Evolutionary conservation across 1,284 basidiomycete species (phyloP).

Genomic region (Coriolopsis trogii): DNA sequence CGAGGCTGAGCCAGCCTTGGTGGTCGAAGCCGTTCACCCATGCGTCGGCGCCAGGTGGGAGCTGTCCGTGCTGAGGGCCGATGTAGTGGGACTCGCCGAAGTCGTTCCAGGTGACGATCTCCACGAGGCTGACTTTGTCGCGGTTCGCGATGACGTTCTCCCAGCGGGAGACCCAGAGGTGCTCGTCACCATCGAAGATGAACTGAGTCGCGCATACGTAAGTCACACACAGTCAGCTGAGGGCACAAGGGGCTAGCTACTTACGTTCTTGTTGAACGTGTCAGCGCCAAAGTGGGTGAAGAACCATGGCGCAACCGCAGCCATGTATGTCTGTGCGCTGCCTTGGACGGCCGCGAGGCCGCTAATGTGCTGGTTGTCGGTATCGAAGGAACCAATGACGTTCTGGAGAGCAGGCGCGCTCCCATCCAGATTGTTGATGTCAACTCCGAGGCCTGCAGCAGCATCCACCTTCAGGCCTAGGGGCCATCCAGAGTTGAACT

Average conservation of each 20-base stretch:
- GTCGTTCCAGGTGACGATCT: conserved; percentile 46
- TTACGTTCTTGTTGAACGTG: conserved; percentile 81
- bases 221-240: too few species aligned
- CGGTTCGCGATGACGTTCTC: conserved; percentile 68
- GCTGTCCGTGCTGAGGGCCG: conserved; percentile 62
- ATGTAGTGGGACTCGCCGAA: conserved; percentile 43
- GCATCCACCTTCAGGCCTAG: conserved; percentile 51
- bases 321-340: conserved; percentile 29
- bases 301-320: conserved; percentile 57
- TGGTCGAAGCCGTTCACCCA: conserved; percentile 41
- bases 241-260: too few species aligned
- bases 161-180: conserved; percentile 77
- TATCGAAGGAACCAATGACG: conserved; percentile 45
- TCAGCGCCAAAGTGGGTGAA: conserved; percentile 75
- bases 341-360: conserved; percentile 29
- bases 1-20: conserved; percentile 65
- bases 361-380: conserved; percentile 45
- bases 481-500: conserved; percentile 76
- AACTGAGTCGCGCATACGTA: conserved; percentile 32
- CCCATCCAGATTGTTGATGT: conserved; percentile 27
- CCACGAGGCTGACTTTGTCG: conserved; percentile 51
- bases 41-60: conserved; percentile 46
- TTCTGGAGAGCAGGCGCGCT: conserved; percentile 41
- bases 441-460: conserved; percentile 33
- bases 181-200: conserved; percentile 57